Conservation (phyloP, 1,139 yeast species). For the Meyerozyma carpophila region DNA sequence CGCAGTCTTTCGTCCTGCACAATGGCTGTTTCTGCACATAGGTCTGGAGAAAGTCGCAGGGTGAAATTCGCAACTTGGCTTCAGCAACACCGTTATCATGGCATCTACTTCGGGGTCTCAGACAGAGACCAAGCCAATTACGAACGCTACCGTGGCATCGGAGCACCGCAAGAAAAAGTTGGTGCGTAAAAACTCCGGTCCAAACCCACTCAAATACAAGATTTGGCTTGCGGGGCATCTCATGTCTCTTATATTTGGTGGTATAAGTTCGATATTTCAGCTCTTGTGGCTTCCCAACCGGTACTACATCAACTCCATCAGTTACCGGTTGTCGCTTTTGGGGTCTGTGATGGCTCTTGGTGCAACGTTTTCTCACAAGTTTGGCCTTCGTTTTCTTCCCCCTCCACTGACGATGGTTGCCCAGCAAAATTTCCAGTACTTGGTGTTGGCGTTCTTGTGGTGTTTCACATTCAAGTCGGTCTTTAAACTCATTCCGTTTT, state of each 20-base stretch:
- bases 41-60: not conserved
- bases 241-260: slow-evolving; percentile 45
- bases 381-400: slow-evolving; percentile 50
- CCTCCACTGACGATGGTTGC: slow-evolving; percentile 53
- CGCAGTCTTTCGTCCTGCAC: not conserved
- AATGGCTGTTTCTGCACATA: not conserved
- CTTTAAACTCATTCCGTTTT: slow-evolving; percentile 61
- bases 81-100: not conserved
- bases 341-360: slow-evolving; percentile 55
- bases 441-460: slow-evolving; percentile 54
- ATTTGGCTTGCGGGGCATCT: slow-evolving; percentile 64
- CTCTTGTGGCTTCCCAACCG: slow-evolving; percentile 38
- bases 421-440: slow-evolving; percentile 65
- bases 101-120: not conserved
- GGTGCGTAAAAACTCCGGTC: slow-evolving; percentile 32
- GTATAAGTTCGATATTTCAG: slow-evolving; percentile 44
- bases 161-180: slow-evolving; percentile 28
- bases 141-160: slow-evolving; percentile 21
- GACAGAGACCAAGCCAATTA: slow-evolving; percentile 4
- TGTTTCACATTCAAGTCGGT: slow-evolving; percentile 56
- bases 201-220: slow-evolving; percentile 40
- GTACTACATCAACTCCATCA: slow-evolving; percentile 38
- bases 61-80: slow-evolving; percentile 1
- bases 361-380: slow-evolving; percentile 52
- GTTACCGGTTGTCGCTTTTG: slow-evolving; percentile 49